Evolutionary conservation across 2,329 filamentous ascomycete species (phyloP), one percentile per base, ranked within the genome.

Genomic region (Colletotrichum sp.): DNA sequence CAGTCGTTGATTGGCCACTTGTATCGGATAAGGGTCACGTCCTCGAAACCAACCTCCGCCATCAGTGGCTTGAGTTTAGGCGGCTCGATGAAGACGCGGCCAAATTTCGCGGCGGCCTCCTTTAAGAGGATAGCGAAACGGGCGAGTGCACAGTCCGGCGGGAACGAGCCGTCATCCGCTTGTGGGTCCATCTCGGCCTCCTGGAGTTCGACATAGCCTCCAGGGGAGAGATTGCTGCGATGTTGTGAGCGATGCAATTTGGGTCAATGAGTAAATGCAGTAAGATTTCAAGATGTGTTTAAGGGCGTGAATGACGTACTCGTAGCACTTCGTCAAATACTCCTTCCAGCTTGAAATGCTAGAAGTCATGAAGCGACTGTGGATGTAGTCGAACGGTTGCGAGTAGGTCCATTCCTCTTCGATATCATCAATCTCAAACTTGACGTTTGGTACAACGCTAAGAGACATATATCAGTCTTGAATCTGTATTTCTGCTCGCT

Each of bases 1-100:
- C 90, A 92, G 15, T 84, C 80, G 77, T 88, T 89, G 32, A 84
- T 85, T 0, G 90, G 90, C 82, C 89, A 87, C 80, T 87, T 88
- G 78, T 85, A 88, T n/a, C 87, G 79, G 4, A 85, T 82, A 79
- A 90, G 87, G 0, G 82, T 82, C 1, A 92, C 87, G 67, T 91
- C 86, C 68, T 86, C 83, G 77, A 92, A 92, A 1, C 91, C 91
- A 0, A 87, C 89, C 18, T 88, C 87, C 8, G 83, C 81, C 80
- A 92, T 84, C 60, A 86, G 84, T 36, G 84, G 80, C 62, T 81
- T 81, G n/a, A 68, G 48, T 6, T 39, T 18, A 0, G 30, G 24
- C 30, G 48, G n/a, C 52, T 26, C 66, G 1, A 60, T 28, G 4
- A 44, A 60, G 3, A 32, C 18, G 4, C 63, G 52, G 3, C 62